Conservation (phyloP, 1,284 basidiomycete genomes). For the Heliocybe sulcata region DNA sequence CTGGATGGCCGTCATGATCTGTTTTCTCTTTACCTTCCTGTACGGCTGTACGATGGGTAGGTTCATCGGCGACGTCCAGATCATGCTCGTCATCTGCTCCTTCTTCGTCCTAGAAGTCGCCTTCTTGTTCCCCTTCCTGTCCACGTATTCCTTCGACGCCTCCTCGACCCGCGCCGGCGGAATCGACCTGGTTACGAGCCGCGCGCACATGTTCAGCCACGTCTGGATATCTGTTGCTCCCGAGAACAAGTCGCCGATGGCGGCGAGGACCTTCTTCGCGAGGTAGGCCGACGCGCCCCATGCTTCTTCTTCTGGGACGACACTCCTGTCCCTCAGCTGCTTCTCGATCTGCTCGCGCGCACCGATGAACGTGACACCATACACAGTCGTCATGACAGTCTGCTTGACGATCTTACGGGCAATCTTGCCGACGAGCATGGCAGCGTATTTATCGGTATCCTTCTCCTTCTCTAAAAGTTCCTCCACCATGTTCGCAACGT, state of each 20-base stretch:
- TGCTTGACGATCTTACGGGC: conserved; percentile 97
- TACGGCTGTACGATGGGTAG: conserved; percentile 97
- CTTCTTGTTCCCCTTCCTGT: conserved; percentile 10
- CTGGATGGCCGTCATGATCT: conserved; percentile 83
- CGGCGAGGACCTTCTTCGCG: conserved; percentile 68
- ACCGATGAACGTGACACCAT: conserved; percentile 95
- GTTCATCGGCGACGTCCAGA: conserved; percentile 95
- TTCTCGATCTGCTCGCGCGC: conserved; percentile 93
- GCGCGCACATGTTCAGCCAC: conserved; percentile 83
- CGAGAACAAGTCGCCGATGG: conserved; percentile 89
- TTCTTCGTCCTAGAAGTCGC: conserved; percentile 25
- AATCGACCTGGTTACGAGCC: conserved; percentile 85
- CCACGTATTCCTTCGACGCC: conserved; percentile 26
- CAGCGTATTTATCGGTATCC: conserved; percentile 53
- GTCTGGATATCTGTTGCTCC: conserved; percentile 90
- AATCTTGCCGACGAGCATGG: conserved; percentile 73
- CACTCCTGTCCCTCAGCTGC: conserved; percentile 77
- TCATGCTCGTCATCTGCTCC: conserved; percentile 94
- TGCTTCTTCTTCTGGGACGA: conserved; percentile 66
- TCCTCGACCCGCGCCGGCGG: conserved; percentile 67
- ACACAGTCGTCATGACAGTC: conserved; percentile 99
- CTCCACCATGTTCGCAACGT: conserved; percentile 85
- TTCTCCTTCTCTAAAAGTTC: conserved; percentile 30
- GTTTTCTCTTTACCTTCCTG: conserved; percentile 78
- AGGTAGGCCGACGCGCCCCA: conserved; percentile 82